Conservation (phyloP, 306 rosid genomes). For the Gastrolobium bilobum region DNA sequence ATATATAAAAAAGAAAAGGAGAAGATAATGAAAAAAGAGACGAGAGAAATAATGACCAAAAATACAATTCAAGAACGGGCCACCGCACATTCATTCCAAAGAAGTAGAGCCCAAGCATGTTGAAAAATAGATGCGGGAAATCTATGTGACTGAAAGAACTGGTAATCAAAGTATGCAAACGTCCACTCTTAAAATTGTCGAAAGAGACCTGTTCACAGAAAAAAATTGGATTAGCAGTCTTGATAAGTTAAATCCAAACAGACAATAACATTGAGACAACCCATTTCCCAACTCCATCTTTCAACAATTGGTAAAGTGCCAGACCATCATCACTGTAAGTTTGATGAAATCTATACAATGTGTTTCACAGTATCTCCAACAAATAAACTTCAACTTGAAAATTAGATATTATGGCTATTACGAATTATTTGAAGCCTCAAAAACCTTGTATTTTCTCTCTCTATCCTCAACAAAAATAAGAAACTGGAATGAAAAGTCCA, state of each 20-base stretch:
- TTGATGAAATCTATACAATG: conserved; percentile 6
- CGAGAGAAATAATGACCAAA: conserved; percentile 28
- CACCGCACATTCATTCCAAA: conserved; percentile 77
- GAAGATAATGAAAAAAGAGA: background rate
- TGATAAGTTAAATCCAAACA: conserved; percentile 44
- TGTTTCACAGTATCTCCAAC: conserved; percentile 9
- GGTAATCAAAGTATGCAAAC: conserved; percentile 87
- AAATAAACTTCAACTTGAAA: conserved; percentile 32
- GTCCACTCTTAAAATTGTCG: conserved; percentile 74
- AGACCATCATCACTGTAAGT: conserved; percentile 33
- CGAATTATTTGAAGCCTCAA: conserved; percentile 35
- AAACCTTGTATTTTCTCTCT: background rate
- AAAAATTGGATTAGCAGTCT: conserved; percentile 49
- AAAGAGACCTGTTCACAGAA: conserved; percentile 72
- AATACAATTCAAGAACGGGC: conserved; percentile 45
- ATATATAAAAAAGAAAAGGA: conserved; percentile 11
- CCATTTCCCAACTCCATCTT: conserved; percentile 32
- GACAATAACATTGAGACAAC: conserved; percentile 38
- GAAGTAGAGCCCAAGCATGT: conserved; percentile 93
- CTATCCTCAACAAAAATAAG: conserved; percentile 13
- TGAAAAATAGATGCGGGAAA: conserved; percentile 64
- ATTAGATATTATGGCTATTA: conserved; percentile 9
- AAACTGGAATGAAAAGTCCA: conserved; percentile 13
- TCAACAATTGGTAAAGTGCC: conserved; percentile 36
- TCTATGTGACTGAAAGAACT: conserved; percentile 89